Base-by-base conservation (phyloP, 2,329 filamentous ascomycete genomes). In the Blastomyces silverae region DNA sequence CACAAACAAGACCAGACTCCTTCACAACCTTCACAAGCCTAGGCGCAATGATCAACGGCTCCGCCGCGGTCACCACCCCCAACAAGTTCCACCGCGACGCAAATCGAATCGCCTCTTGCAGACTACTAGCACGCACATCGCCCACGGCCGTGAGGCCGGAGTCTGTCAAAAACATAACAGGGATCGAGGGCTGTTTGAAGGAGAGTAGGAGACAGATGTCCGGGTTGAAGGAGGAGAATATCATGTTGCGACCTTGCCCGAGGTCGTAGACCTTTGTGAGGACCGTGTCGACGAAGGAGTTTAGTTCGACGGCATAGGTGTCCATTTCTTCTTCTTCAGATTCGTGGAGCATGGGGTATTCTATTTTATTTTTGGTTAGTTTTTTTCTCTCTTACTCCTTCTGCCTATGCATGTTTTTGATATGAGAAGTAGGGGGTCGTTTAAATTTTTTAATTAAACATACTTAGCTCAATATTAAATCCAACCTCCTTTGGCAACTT, bases 311-410 rank as follows among this genome's bases (percentile, higher is more conserved):
- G 1, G 90, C 91, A 73, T 95, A 95, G 3, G 89, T 89, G 74
- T 96, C 92, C 92, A 97, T 96, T 70, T 93, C 90, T 69, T 95
- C 89, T 73, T 93, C 89, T 75, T 97, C 91, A 65, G 87, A 91
- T 81, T 99, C 95, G 75, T 93, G 89, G 53, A 99, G 85, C 92
- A 97, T 97, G 5, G 94, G 94, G 74, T 99, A 99, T 79, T 99
- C 80, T 82, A 62, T 31, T 46, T 17, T 13, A 8, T 55, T 53
- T 7, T 55, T 8, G 4, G 25, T 55, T 34, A 34, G 52, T 10
- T 28, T 44, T 44, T 44, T n/a, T n/a, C n/a, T 5, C 20, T 48
- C 39, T 15, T 42, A 28, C 28, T 25, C 1, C 8, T 22, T 25
- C 28, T 57, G n/a, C 17, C 25, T 13, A 22, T 46, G 42, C 6